Evolutionary conservation across 495 filamentous ascomycete species (phyloP), one percentile per base, ranked within the genome.

Genomic region (Lasiosphaeria hispida): DNA sequence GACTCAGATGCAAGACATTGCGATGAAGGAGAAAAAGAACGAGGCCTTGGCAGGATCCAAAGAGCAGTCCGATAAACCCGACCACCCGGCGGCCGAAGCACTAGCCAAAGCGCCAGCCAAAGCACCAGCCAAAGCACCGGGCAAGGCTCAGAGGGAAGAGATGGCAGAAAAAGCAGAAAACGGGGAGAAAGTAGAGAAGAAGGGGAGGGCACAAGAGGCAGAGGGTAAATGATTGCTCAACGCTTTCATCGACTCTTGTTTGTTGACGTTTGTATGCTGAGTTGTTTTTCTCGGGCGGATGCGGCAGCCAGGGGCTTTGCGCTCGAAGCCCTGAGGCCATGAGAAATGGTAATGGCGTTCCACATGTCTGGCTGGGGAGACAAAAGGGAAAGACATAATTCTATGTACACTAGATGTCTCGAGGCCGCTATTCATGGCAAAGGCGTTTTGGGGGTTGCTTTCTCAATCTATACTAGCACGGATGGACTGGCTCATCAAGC

Each of bases 1-100:
- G 70, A 78, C 83, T 2, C 78, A 85, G 38, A 85, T 96, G 53
- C 81, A 87, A 49, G 83, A 90, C 49, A 75, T 88, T 51, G 83
- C 84, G 7, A 60, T 81, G 55, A 77, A 86, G 76, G 80, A 78
- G 60, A 67, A 72, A 53, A 73, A 73, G 60, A 67, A 61, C 50
- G 60, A 71, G n/a, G 64, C 55, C 14, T 66, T 48, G 1, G 43
- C 53, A 7, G 51, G 55, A 8, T 43, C 60, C 7, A 55, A 37
- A 7, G 53, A 55, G 11, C 2, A 30, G 23, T 30, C 23, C 23
- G 61, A 36, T 40, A 42, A 52, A 11, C 35, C 49, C 13, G 48
- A 59, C 34, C 59, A 63, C 53, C 17, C 38, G 36, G 11, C 10
- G 23, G 36, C 13, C 35, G 30, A 55, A 48, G 53, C 30, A 6